phyloP scores from a whole-genome alignment of 331 rosid species.

The Rhamnella rubrinervis region DNA sequence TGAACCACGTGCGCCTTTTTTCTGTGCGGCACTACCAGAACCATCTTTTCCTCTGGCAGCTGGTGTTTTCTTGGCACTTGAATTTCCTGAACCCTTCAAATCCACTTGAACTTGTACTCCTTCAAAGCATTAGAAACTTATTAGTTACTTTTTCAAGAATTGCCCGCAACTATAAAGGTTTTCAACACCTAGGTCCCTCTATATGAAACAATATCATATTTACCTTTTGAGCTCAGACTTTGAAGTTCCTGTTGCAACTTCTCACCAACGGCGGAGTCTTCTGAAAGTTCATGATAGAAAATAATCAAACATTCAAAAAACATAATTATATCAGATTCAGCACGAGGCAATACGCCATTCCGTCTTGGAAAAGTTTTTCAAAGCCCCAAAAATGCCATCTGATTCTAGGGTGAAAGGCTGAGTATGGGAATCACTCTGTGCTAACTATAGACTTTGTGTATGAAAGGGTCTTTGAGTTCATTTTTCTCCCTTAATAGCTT shows the following conservation, averaged over 20 bases:
- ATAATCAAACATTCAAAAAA: too few relatives aligned
- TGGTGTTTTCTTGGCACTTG: conserved; percentile 54
- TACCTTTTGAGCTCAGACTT: conserved; percentile 77
- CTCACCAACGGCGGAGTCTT: conserved; percentile 52
- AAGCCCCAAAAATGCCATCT: too few relatives aligned
- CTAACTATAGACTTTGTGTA: too few relatives aligned
- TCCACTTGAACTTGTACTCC: conserved; percentile 73
- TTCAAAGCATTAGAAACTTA: conserved; percentile 19
- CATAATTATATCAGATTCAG: background rate
- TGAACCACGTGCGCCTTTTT: conserved; percentile 57
- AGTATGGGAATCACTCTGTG: too few relatives aligned
- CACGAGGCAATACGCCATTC: background rate
- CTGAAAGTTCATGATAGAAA: conserved; percentile 14
- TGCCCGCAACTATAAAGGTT: background rate
- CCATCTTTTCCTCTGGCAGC: conserved; percentile 69
- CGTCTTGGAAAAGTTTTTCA: too few relatives aligned
- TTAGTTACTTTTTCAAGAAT: conserved; percentile 13
- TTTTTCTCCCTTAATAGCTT: background rate
- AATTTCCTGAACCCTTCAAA: conserved; percentile 62
- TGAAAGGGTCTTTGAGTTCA: too few relatives aligned
- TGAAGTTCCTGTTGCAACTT: conserved; percentile 83
- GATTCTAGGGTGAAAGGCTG: too few relatives aligned
- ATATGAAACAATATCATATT: conserved; percentile 14
- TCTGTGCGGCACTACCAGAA: conserved; percentile 39
- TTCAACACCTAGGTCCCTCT: background rate